Base-by-base conservation (phyloP, 2,329 filamentous ascomycete genomes). In the Penicillium freii region DNA sequence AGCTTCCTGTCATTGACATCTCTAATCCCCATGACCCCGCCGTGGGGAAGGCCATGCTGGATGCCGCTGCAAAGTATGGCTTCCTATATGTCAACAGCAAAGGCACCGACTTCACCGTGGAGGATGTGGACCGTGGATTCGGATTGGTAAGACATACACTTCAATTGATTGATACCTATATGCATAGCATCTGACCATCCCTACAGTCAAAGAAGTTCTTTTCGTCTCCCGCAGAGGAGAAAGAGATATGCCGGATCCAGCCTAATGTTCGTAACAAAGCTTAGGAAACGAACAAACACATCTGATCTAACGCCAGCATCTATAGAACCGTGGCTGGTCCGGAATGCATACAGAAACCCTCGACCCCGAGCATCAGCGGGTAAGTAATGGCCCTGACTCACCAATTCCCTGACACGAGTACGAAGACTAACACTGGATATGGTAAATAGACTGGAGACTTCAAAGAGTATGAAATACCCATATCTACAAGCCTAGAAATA, bases 51-150 rank as follows among this genome's bases (percentile, higher is more conserved):
- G 82, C 81, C 56, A 78, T 97, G 42, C 85, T 97, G 42, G 83
- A 89, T 59, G 93, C 93, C 1, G 92, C 92, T 2, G 84, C 86
- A 38, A 86, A 87, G 53, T 88, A 92, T 75, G 93, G 93, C 60
- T 97, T 97, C 74, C 84, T 97, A 60, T 97, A 94, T 72, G 86
- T 97, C 68, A 87, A 86, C 69, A 92, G 91, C 69, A 82, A 85
- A 23, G 88, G 87, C 43, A 80, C 81, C 13, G 85, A 88, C 59
- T 90, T 97, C 47, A 79, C 87, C 0, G 75, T 81, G 0, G 75
- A 82, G 29, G 83, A 87, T 52, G 85, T 97, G 40, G 81, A 89
- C 10, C 78, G 80, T 44, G 87, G 89, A 9, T 97, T 97, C 78
- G 77, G 82, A 15, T 74, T 96, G 70, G 92, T 94, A 79, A 65